Percentiles rank a stretch among this genome's conserved stretches.
Evolutionary conservation across 352 stramenopile species (phyloP).

Genomic region (Aphanomyces invadans): DNA sequence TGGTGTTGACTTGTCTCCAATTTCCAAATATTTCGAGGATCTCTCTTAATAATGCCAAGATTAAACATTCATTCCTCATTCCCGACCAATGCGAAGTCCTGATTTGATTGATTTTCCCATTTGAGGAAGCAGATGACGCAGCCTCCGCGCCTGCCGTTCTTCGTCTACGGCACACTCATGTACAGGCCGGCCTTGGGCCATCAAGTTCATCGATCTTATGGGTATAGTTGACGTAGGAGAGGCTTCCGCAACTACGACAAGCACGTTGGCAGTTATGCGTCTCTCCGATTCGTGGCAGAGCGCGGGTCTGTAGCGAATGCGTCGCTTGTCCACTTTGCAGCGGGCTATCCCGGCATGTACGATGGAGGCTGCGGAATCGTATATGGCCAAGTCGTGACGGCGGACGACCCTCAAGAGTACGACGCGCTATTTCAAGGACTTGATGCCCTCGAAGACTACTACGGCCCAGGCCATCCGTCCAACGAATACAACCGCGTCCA

Average conservation of each 20-base stretch:
- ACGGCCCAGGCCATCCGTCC: constrained; percentile 10
- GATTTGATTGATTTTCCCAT: not conserved
- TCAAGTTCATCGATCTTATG: not conserved
- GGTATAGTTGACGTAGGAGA: constrained; percentile 6
- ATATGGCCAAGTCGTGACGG: constrained; percentile 18
- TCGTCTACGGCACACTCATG: constrained; percentile 25
- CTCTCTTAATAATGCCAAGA: too few relatives aligned
- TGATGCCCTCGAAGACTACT: constrained; percentile 19
- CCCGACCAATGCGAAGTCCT: not conserved
- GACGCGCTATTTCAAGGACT: not conserved
- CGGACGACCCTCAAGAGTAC: constrained; percentile 17
- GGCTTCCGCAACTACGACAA: constrained; percentile 22
- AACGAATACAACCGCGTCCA: constrained; percentile 24
- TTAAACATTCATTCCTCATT: too few relatives aligned
- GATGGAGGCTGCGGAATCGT: not conserved
- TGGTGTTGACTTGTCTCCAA: too few relatives aligned
- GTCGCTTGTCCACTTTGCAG: not conserved
- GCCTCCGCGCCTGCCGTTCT: constrained; percentile 16
- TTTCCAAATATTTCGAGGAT: too few relatives aligned
- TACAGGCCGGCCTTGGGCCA: not conserved
- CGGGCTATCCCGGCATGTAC: constrained; percentile 20
- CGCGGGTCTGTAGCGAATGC: constrained; percentile 1
- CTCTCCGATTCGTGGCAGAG: not conserved
- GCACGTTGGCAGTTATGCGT: not conserved
- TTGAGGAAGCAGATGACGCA: not conserved